Evolutionary conservation across 1,284 basidiomycete species (phyloP).

Genomic region (Apiotrichum gracile): DNA sequence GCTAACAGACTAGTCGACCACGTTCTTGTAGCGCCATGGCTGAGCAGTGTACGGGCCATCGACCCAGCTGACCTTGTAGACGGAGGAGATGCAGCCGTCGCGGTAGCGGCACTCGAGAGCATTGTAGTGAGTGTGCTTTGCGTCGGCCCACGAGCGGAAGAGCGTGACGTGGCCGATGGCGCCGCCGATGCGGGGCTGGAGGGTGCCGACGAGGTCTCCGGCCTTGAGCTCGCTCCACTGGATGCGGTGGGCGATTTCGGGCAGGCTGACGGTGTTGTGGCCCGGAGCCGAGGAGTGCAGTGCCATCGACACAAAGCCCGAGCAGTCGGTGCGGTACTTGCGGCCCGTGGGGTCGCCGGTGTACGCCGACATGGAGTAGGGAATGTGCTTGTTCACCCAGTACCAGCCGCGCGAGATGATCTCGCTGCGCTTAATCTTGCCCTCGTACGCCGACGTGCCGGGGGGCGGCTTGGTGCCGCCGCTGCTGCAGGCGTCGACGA

Average conservation of each 20-base stretch:
- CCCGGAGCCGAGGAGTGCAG: background rate
- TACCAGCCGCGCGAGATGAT: background rate
- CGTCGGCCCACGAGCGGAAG: background rate
- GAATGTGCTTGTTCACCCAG: background rate
- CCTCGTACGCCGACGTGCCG: background rate
- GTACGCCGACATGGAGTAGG: background rate
- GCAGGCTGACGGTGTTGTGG: background rate
- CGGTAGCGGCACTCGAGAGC: background rate
- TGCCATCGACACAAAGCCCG: background rate
- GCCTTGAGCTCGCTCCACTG: background rate
- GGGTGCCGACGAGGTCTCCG: background rate
- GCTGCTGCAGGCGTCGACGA: background rate
- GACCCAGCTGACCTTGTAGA: background rate
- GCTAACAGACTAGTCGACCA: background rate
- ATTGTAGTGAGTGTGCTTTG: background rate
- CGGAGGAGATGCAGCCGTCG: background rate
- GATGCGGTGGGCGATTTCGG: background rate
- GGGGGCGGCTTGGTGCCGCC: background rate
- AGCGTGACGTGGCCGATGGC: background rate
- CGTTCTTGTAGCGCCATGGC: background rate
- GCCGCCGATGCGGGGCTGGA: background rate
- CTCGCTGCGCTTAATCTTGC: background rate
- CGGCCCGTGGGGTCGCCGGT: background rate
- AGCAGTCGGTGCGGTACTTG: background rate
- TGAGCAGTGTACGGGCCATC: background rate